phyloP scores from a whole-genome alignment of 108 stramenopile species.

The Pelagomonas calceolata region DNA sequence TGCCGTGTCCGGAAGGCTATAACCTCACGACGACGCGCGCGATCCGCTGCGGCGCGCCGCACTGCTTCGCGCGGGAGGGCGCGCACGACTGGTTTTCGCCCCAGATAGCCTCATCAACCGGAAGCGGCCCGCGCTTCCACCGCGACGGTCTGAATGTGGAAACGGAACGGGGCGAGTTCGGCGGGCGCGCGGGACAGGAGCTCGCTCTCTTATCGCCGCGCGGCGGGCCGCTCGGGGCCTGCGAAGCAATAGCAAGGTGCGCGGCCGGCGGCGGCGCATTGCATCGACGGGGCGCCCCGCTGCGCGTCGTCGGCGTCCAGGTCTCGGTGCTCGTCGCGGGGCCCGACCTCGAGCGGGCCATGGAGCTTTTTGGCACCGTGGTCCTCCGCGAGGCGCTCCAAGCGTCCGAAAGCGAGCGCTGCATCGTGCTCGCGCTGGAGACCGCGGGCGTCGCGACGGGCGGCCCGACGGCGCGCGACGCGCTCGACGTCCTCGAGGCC shows the following conservation, averaged over 20 bases:
- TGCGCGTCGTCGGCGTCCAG: slow-evolving; percentile 4
- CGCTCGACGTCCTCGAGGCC: neutral
- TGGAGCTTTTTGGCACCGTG: neutral
- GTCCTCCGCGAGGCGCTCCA: neutral
- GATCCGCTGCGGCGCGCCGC: neutral
- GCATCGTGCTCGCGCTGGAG: neutral
- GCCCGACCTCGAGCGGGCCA: neutral
- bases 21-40: no score
- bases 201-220: neutral
- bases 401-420: neutral
- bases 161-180: neutral
- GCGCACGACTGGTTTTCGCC: no score
- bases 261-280: neutral
- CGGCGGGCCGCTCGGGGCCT: neutral
- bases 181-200: neutral
- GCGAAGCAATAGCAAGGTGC: neutral
- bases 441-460: neutral
- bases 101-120: no score
- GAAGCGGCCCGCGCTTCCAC: neutral
- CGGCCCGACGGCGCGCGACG: neutral
- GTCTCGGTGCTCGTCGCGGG: neutral
- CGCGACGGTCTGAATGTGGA: neutral
- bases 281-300: neutral
- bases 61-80: neutral
- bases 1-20: no score